Evolutionary conservation across 352 stramenopile species (phyloP).

Genomic region (Globisporangium radiosum): DNA sequence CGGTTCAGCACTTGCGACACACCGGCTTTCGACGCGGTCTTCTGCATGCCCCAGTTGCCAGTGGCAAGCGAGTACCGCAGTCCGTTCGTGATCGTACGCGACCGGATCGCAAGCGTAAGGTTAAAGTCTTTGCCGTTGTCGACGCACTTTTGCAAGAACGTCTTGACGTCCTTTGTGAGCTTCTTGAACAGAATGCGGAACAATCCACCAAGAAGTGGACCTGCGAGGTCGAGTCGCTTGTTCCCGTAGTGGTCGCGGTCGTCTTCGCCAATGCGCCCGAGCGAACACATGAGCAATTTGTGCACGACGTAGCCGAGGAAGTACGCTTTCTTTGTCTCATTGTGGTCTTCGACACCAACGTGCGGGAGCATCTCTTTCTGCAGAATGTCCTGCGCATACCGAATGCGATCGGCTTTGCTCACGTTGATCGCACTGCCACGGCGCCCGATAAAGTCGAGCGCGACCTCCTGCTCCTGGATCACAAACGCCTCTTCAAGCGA

Average conservation of each 20-base stretch:
- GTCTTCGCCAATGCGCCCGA: conserved; percentile 96
- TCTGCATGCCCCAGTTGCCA: conserved; percentile 98
- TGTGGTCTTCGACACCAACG: conserved; percentile 97
- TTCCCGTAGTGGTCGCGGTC: conserved; percentile 99
- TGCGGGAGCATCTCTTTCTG: conserved; percentile 99
- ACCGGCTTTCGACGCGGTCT: conserved; percentile 93
- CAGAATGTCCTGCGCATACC: conserved; percentile 97
- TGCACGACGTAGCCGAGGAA: conserved; percentile 99
- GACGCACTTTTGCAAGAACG: conserved; percentile 88
- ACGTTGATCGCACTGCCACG: conserved; percentile 94
- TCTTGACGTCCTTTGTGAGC: conserved; percentile 98
- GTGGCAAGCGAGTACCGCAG: conserved; percentile 99
- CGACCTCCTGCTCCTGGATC: conserved; percentile 97
- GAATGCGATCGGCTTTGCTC: conserved; percentile 96
- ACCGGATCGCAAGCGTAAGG: conserved; percentile 96
- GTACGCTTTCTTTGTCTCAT: conserved; percentile 96
- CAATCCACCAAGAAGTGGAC: conserved; percentile 94
- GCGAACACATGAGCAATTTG: conserved; percentile 98
- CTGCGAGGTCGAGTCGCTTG: conserved; percentile 98
- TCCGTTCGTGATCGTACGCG: conserved; percentile 96
- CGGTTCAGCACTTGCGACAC: conserved; percentile 99
- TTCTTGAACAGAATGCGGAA: conserved; percentile 99
- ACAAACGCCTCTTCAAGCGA: conserved; percentile 98
- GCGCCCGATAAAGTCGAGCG: conserved; percentile 98
- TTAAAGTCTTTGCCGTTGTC: conserved; percentile 95